Evolutionary conservation across 2,329 filamentous ascomycete genomes (phyloP), one percentile per base, ranked within the genome.

Genomic region (Ophiobolus disseminans): DNA sequence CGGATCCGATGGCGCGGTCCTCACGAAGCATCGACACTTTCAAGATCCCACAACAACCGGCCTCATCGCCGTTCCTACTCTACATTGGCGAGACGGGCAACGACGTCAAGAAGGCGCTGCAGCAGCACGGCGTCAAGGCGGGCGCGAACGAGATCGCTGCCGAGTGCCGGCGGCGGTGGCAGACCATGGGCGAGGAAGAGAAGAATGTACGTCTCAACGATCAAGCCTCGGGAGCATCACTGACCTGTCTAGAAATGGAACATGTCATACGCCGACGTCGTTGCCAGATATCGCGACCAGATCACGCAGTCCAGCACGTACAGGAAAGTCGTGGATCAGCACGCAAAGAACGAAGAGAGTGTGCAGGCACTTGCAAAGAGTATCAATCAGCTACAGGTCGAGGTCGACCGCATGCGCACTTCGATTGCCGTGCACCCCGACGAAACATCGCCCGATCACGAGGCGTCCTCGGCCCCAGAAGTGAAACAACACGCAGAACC

Each of bases 71-170:
- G 2, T 75, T 75, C 40, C 57, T 75, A 14, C 63, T 75, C 5
- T 75, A 69, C 41, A 73, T 74, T 38, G 71, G 73, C 8, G 72
- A 73, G 50, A 67, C 69, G 3, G 72, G 73, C 4, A 65, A 65
- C 32, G 70, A 74, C 16, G 68, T 74, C 28, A 74, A 74, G 58
- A 72, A 72, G 43, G 55, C 66, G 3, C 57, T 75, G 31, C 49
- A 61, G 16, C 67, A 73, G 25, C 57, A 65, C 17, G 72, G 72
- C 17, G 66, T 68, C 45, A 73, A 73, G 50, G 68, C 67, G 3
- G 68, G 72, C 9, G 72, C 72, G 1, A 73, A 69, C 19, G 73
- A 74, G n/a, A 73, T 75, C 37, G 73, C 73, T 0, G 65, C 69
- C n/a, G 73, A 75, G 48, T 75, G 73, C 53, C 64, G 68, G 46